These are phyloP conservation scores for Borovskyia barvae DNA, from an alignment of 208 protist genomes.

Conservation along the genomic window DNA sequence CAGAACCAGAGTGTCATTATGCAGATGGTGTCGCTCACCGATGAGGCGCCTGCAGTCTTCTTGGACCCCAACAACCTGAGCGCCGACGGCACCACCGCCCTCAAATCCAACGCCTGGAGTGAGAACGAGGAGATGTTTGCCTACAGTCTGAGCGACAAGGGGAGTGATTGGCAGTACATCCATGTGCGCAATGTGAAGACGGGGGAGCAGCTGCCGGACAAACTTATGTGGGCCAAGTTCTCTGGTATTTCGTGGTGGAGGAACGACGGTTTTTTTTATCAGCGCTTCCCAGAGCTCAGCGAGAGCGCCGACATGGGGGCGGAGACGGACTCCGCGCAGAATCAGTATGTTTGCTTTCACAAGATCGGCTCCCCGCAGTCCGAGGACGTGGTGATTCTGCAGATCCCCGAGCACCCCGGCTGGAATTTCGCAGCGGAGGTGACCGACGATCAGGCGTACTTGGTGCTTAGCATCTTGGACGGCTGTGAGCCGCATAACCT, in stretches of 20 bases:
- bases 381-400: constrained; percentile 75
- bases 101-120: constrained; percentile 61
- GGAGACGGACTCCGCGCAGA: constrained; percentile 78
- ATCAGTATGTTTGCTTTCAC: constrained; percentile 91
- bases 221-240: constrained; percentile 91
- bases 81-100: constrained; percentile 82
- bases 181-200: constrained; percentile 61
- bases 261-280: constrained; percentile 93
- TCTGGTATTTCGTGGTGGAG: constrained; percentile 79
- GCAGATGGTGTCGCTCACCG: constrained; percentile 32
- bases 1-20: constrained; percentile 90
- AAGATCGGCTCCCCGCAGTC: constrained; percentile 68
- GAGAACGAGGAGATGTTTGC: constrained; percentile 74
- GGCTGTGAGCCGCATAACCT: constrained; percentile 84
- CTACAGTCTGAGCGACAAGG: constrained; percentile 87
- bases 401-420: constrained; percentile 70
- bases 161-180: constrained; percentile 91
- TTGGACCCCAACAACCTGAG: constrained; percentile 90
- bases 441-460: constrained; percentile 78
- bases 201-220: constrained; percentile 58
- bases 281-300: constrained; percentile 67
- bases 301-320: constrained; percentile 77
- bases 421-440: constrained; percentile 71
- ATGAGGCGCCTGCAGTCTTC: constrained; percentile 54
- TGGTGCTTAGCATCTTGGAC: constrained; percentile 65